These are phyloP conservation scores for Drechslerella dactyloides DNA, from an alignment of 2,329 filamentous ascomycete genomes.

Conservation along the genomic window DNA sequence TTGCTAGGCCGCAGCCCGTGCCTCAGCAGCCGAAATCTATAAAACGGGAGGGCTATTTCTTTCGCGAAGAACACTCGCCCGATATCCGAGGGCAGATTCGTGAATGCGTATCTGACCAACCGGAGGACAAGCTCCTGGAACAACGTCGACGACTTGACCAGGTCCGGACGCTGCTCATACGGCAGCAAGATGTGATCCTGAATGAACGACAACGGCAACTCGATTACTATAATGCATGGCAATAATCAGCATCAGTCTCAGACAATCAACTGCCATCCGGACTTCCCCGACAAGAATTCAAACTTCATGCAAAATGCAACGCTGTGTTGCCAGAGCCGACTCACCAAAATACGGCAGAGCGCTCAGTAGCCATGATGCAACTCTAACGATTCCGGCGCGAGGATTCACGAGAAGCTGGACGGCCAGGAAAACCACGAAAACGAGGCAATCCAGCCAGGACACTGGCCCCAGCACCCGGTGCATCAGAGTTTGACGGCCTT, in stretches of 20 bases:
- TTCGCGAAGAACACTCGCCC: constrained; percentile 80
- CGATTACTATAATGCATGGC: constrained; percentile 60
- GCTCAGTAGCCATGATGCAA: constrained; percentile 65
- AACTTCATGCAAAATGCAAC: constrained; percentile 29
- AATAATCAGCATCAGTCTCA: neutral
- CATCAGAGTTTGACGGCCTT: constrained; percentile 20
- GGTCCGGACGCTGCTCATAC: constrained; percentile 63
- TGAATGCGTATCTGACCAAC: constrained; percentile 79
- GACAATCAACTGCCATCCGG: neutral
- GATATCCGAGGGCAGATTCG: constrained; percentile 71
- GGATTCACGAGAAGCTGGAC: constrained; percentile 72
- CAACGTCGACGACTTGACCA: constrained; percentile 71
- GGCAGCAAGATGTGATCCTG: constrained; percentile 65
- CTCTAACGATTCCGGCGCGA: constrained; percentile 67
- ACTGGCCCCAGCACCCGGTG: constrained; percentile 76
- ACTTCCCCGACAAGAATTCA: neutral
- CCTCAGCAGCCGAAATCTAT: constrained; percentile 75
- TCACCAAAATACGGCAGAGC: constrained; percentile 74
- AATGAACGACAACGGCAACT: constrained; percentile 67
- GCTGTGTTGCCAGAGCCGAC: constrained; percentile 46
- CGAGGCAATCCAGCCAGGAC: constrained; percentile 75
- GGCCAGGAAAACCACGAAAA: constrained; percentile 73
- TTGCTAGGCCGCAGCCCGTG: constrained; percentile 63
- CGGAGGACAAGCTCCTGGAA: constrained; percentile 80
- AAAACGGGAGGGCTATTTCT: constrained; percentile 73